Evolutionary conservation across 225 moss, liverwort and hornwort genomes (phyloP), one percentile per base, ranked within the genome.

Genomic region (Neckera pumila): DNA sequence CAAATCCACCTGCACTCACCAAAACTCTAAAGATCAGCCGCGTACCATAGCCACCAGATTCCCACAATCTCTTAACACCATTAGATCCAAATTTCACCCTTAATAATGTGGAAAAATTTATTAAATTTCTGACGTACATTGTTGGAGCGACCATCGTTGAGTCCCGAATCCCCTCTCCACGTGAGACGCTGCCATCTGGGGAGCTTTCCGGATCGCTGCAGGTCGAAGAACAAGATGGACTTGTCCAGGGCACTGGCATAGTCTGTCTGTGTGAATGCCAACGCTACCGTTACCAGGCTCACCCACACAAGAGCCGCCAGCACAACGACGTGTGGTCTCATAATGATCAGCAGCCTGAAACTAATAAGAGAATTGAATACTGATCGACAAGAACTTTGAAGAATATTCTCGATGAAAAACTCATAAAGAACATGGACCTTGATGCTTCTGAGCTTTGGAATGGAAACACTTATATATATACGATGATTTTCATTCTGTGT

Each of bases 91-190:
- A 63, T 63, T 45, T 45, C 62, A 43, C 21, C 4, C 45, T 6
- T 5, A 22, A 47, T 33, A 47, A 31, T 9, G 20, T 14, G 61
- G 22, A 27, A 38, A n/a, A 22, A 33, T 4, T 34, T 12, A 73
- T 14, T 28, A 10, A 20, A 10, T 18, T 38, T 62, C 79, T 66
- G 75, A 82, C 82, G 34, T 8, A 93, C 91, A 34, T 89, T 91
- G 89, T 36, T 88, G 65, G 87, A 81, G 74, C 51, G 81, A 36
- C 89, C 92, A 73, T 93, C 89, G 79, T 31, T 86, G 67, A 93
- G 81, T 38, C 83, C 91, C n/a, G 92, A 91, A 86, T 91, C 82
- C 12, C 86, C 87, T 86, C 91, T 88, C 92, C 91, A 93, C 25
- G 31, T 65, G 72, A 93, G 87, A 12, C 88, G 81, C 83, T 93